phyloP scores from a whole-genome alignment of 768 basidiomycete species.

The Gymnopilus junonius region DNA sequence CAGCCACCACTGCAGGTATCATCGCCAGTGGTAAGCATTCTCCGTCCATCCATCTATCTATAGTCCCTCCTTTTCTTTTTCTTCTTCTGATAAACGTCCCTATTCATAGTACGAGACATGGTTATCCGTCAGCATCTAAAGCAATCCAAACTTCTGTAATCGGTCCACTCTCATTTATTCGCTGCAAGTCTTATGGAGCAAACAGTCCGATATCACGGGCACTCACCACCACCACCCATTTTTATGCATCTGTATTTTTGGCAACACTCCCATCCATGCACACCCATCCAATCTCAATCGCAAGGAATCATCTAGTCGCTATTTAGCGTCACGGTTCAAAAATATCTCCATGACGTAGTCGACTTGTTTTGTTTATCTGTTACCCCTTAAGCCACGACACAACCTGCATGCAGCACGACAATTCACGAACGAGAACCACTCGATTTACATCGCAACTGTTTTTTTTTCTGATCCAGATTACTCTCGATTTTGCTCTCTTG shows the following conservation, averaged over 20 bases:
- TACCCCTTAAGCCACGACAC: not conserved
- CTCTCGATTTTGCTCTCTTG: not conserved
- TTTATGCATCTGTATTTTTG: slow-evolving; percentile 13
- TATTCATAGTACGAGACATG: slow-evolving; percentile 71
- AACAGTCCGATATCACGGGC: not conserved
- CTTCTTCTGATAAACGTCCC: slow-evolving; percentile 14
- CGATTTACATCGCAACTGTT: not conserved
- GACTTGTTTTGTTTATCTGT: not conserved
- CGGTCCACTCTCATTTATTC: not conserved
- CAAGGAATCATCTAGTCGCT: not conserved
- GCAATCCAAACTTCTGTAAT: slow-evolving; percentile 69
- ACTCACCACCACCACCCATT: not conserved
- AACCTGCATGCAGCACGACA: not conserved
- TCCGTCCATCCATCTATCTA: not conserved
- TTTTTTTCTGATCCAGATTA: not conserved
- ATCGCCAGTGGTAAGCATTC: slow-evolving; percentile 68
- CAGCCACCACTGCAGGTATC: slow-evolving; percentile 73
- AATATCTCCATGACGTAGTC: not conserved
- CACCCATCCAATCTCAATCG: not conserved
- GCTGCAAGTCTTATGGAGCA: not conserved
- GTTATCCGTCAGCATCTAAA: slow-evolving; percentile 79
- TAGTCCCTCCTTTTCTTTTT: slow-evolving; percentile 24
- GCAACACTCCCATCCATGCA: not conserved
- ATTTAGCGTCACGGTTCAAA: not conserved
- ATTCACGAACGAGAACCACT: not conserved